Evolutionary conservation across 352 stramenopile species (phyloP).

Genomic region (Phytophthora capsici): DNA sequence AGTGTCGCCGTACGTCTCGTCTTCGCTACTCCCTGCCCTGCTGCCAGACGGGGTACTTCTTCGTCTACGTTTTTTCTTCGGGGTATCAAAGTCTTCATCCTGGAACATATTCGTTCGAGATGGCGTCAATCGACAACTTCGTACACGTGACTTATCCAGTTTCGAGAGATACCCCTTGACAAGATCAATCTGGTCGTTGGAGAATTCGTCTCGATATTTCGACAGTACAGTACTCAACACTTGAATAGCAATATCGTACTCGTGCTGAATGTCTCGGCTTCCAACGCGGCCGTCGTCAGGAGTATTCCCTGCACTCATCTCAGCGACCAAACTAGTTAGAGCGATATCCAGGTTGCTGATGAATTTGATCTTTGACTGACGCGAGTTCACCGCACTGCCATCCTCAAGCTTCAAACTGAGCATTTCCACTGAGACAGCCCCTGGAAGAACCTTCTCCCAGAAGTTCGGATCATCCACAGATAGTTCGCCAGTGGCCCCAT

Average conservation of each 20-base stretch:
- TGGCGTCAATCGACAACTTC: conserved; percentile 67
- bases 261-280: conserved; percentile 71
- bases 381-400: conserved; percentile 77
- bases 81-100: conserved; percentile 43
- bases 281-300: conserved; percentile 49
- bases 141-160: conserved; percentile 84
- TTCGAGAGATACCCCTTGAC: conserved; percentile 76
- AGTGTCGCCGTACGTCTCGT: conserved; percentile 52
- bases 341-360: conserved; percentile 89
- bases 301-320: conserved; percentile 61
- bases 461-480: conserved; percentile 97
- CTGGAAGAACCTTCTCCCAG: conserved; percentile 93
- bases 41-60: conserved; percentile 43
- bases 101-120: conserved; percentile 39
- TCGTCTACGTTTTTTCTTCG: conserved; percentile 52
- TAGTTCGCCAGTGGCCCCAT: conserved; percentile 90
- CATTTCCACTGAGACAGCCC: conserved; percentile 88
- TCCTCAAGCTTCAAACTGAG: conserved; percentile 89
- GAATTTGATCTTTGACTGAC: conserved; percentile 89
- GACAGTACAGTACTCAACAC: conserved; percentile 78
- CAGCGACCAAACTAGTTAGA: conserved; percentile 66
- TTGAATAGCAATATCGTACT: conserved; percentile 89
- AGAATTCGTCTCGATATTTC: conserved; percentile 86
- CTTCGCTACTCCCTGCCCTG: conserved; percentile 36
- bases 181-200: conserved; percentile 81